These are phyloP conservation scores for Suillus clintonianus DNA, from an alignment of 768 basidiomycete species.

Conservation along the genomic window DNA sequence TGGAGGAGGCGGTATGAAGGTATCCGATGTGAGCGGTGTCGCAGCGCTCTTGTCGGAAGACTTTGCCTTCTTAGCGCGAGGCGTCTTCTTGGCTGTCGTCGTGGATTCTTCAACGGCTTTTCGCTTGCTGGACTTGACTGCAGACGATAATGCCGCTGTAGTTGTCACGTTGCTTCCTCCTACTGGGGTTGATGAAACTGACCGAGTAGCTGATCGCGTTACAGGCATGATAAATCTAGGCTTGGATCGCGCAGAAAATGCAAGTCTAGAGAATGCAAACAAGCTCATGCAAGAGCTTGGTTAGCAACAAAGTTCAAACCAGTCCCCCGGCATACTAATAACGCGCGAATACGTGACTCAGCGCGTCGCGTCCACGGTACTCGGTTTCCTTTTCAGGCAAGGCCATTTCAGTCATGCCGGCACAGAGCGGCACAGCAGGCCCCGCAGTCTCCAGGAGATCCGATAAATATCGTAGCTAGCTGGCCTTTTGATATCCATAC, in stretches of 20 bases:
- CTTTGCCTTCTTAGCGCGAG: conserved; percentile 8
- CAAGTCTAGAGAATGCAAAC: not conserved
- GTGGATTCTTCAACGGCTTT: conserved; percentile 13
- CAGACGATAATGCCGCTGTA: not conserved
- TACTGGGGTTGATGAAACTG: conserved; percentile 1
- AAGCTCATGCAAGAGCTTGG: not conserved
- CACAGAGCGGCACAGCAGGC: not conserved
- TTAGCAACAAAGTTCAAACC: not conserved
- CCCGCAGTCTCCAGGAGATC: not conserved
- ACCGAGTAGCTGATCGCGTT: conserved; percentile 34
- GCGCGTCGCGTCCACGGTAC: not conserved
- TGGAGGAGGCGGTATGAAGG: conserved; percentile 4
- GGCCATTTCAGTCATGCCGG: not conserved
- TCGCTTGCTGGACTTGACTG: conserved; percentile 16
- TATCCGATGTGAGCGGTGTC: not conserved
- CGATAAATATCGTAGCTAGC: not conserved
- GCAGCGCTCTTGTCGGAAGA: not conserved
- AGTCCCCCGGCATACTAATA: not conserved
- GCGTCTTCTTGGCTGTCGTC: conserved; percentile 2
- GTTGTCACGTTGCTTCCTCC: conserved; percentile 7
- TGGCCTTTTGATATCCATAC: not conserved
- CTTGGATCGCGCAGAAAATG: not conserved
- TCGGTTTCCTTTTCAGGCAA: not conserved
- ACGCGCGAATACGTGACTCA: not conserved
- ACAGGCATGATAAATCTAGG: conserved; percentile 31